phyloP scores from a whole-genome alignment of 169 alveolate genomes.

The Plasmodium blacklocki region DNA sequence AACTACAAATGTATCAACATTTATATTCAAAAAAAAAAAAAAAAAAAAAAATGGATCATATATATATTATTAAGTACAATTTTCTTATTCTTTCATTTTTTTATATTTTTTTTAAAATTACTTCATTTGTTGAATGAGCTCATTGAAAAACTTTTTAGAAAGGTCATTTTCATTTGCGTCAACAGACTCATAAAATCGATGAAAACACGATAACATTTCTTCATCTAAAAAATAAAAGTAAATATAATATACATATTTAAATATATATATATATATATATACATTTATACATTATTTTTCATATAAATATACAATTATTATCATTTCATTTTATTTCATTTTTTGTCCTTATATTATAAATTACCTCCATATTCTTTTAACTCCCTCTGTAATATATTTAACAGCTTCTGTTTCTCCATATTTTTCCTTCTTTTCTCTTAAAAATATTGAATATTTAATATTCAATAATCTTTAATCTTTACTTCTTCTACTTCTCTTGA shows the following conservation, averaged over 20 bases:
- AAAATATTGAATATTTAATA: background rate
- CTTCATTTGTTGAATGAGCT: conserved; percentile 53
- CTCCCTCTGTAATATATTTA: conserved; percentile 55
- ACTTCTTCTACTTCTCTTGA: background rate
- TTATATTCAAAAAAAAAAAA: background rate
- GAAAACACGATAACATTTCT: conserved; percentile 44
- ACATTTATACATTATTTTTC: too few species aligned
- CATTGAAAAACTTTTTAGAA: conserved; percentile 33
- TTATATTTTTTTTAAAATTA: conserved; percentile 7
- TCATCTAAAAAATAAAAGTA: conserved; percentile 31
- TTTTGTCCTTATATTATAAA: background rate
- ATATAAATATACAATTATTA: background rate
- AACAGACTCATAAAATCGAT: conserved; percentile 49
- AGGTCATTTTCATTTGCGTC: conserved; percentile 36
- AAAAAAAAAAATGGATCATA: background rate
- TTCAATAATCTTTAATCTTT: background rate
- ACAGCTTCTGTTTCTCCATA: conserved; percentile 60
- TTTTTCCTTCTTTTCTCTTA: background rate
- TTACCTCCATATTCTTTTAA: conserved; percentile 70
- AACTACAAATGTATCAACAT: background rate
- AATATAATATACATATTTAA: too few species aligned
- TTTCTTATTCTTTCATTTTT: background rate
- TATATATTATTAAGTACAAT: background rate
- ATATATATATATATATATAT: background rate
- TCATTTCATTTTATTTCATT: background rate